phyloP scores from a whole-genome alignment of 2,329 filamentous ascomycete genomes.

The Talaromyces funiculosus region DNA sequence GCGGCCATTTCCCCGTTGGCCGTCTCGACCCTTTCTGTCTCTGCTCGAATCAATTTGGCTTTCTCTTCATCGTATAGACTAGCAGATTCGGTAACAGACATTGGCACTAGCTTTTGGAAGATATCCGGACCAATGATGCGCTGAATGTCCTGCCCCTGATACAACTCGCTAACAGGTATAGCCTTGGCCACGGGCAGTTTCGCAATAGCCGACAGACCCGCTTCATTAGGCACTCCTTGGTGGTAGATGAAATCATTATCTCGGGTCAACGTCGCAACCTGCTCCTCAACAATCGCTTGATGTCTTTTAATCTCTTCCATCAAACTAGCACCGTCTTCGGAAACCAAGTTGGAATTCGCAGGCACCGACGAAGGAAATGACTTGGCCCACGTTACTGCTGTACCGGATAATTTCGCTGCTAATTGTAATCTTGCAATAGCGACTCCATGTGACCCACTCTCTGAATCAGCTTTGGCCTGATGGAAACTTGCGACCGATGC shows the following conservation, averaged over 20 bases:
- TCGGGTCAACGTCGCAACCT: slow-evolving; percentile 68
- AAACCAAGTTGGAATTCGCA: slow-evolving; percentile 72
- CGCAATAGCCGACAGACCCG: slow-evolving; percentile 71
- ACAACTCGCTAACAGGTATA: slow-evolving; percentile 92
- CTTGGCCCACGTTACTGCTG: slow-evolving; percentile 69
- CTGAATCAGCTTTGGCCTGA: slow-evolving; percentile 84
- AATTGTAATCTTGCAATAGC: slow-evolving; percentile 77
- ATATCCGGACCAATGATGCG: slow-evolving; percentile 94
- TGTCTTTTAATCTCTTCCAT: slow-evolving; percentile 82
- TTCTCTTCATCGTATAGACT: slow-evolving; percentile 98
- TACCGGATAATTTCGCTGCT: slow-evolving; percentile 71
- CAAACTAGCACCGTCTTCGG: slow-evolving; percentile 69
- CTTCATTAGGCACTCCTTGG: slow-evolving; percentile 80
- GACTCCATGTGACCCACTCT: slow-evolving; percentile 77
- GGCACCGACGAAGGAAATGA: slow-evolving; percentile 76
- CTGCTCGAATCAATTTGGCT: slow-evolving; percentile 86
- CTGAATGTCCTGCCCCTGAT: slow-evolving; percentile 95
- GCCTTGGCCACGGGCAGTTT: slow-evolving; percentile 95
- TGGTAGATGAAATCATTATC: slow-evolving; percentile 99
- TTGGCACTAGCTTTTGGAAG: slow-evolving; percentile 92
- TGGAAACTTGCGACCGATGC: slow-evolving; percentile 86
- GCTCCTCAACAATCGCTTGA: slow-evolving; percentile 71
- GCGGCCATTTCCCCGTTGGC: slow-evolving; percentile 95
- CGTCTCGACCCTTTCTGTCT: slow-evolving; percentile 86
- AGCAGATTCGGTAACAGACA: slow-evolving; percentile 92